phyloP scores from a whole-genome alignment of 2,329 filamentous ascomycete genomes.

The Ascochyta clinopodiicola region DNA sequence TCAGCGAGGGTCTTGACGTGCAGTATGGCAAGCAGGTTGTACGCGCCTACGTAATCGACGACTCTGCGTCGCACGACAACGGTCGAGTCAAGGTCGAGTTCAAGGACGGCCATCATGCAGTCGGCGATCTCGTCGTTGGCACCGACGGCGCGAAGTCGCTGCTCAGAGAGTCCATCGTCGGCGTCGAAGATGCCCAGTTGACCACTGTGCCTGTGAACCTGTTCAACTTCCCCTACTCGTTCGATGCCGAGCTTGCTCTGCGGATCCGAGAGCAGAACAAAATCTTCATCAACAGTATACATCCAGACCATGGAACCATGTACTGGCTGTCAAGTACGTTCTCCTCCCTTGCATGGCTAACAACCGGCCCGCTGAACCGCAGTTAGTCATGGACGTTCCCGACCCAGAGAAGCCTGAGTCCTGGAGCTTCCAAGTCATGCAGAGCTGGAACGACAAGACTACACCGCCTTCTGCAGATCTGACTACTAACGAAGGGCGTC shows the following conservation, averaged over 20 bases:
- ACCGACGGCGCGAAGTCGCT: constrained; percentile 29
- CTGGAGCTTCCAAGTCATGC: constrained; percentile 43
- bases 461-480: constrained; percentile 21
- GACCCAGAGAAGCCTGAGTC: constrained; percentile 34
- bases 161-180: constrained; percentile 25
- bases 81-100: constrained; percentile 28
- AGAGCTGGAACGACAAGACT: constrained; percentile 29
- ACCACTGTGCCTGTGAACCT: constrained; percentile 28
- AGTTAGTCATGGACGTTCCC: constrained; percentile 40
- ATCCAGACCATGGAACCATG: constrained; percentile 31
- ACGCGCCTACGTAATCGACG: constrained; percentile 12
- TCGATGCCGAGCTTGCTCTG: constrained; percentile 21
- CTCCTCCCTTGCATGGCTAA: constrained; percentile 4
- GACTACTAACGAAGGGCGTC: constrained; percentile 22
- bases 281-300: constrained; percentile 31
- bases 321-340: constrained; percentile 34
- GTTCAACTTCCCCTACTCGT: constrained; percentile 31
- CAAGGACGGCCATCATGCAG: constrained; percentile 24
- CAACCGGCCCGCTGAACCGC: constrained; percentile 9
- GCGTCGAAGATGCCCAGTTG: constrained; percentile 23
- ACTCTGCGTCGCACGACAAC: constrained; percentile 11
- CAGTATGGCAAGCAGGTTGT: constrained; percentile 28
- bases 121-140: constrained; percentile 29
- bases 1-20: constrained; percentile 30
- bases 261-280: constrained; percentile 24